A percentile compares a stretch with the other conserved stretches of the same genome.
phyloP scores from a whole-genome alignment of 2,329 filamentous ascomycete species.

The Botrytis porri region DNA sequence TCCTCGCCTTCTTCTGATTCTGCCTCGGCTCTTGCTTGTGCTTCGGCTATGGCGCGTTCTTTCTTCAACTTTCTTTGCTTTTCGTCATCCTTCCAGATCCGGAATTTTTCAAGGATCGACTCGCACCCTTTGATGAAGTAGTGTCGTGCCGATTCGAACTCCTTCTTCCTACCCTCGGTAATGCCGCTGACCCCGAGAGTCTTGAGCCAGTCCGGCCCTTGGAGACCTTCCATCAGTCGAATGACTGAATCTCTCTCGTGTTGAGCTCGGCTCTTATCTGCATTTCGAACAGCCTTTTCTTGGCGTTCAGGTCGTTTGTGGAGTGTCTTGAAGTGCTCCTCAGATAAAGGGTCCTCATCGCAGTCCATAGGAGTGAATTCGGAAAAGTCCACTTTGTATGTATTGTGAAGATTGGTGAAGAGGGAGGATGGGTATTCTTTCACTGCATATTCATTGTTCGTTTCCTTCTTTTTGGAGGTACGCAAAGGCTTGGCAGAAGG shows the following conservation, averaged over 20 bases:
- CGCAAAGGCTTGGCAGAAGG: constrained; percentile 30
- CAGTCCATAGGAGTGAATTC: constrained; percentile 42
- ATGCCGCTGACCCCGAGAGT: constrained; percentile 81
- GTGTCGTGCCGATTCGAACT: constrained; percentile 79
- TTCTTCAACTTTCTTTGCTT: constrained; percentile 76
- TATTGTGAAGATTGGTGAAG: constrained; percentile 55
- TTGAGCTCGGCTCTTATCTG: constrained; percentile 62
- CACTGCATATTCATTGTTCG: constrained; percentile 41
- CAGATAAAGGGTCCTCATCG: constrained; percentile 55
- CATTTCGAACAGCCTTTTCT: constrained; percentile 61
- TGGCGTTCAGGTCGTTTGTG: constrained; percentile 59
- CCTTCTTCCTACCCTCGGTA: constrained; percentile 80
- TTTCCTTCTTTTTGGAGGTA: constrained; percentile 21
- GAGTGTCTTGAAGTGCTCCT: constrained; percentile 51
- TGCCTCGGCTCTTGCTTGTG: constrained; percentile 45
- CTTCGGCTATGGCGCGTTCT: constrained; percentile 57
- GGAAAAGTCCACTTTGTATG: constrained; percentile 55
- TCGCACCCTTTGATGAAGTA: constrained; percentile 84
- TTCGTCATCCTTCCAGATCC: constrained; percentile 84
- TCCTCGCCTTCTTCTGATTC: constrained; percentile 26
- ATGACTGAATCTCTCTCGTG: constrained; percentile 66
- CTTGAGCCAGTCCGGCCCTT: constrained; percentile 88
- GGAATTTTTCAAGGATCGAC: constrained; percentile 81
- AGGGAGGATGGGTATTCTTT: constrained; percentile 55
- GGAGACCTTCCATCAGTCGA: constrained; percentile 72